These are phyloP conservation scores for Talaromyces sp. DNA, from an alignment of 2,329 filamentous ascomycete species.

Conservation along the genomic window DNA sequence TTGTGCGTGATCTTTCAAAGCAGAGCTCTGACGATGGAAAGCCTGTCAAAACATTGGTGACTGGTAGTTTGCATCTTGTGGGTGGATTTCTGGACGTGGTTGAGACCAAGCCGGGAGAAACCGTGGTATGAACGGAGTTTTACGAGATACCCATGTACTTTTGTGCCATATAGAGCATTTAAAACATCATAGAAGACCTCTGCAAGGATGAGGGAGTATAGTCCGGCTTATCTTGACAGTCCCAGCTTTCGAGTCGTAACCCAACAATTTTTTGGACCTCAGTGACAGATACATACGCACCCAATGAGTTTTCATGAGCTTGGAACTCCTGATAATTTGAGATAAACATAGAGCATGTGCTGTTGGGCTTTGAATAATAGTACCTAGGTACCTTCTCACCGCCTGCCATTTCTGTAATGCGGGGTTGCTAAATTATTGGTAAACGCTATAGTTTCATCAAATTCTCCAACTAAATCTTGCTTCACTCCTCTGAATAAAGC, in stretches of 20 bases:
- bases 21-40: conserved; percentile 30
- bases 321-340: neutral
- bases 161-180: neutral
- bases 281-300: neutral
- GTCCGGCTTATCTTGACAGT: neutral
- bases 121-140: neutral
- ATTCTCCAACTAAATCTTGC: neutral
- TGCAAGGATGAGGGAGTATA: too few species aligned
- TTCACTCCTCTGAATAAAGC: neutral
- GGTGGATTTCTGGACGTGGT: conserved; percentile 73
- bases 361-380: neutral
- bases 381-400: neutral
- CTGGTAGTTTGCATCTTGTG: conserved; percentile 80
- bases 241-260: neutral
- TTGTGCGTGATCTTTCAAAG: conserved; percentile 50
- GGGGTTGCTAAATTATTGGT: conserved; percentile 9
- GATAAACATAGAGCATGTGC: neutral
- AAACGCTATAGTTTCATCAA: neutral
- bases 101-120: conserved; percentile 46
- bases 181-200: neutral
- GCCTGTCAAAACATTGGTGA: conserved; percentile 65
- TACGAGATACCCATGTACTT: neutral
- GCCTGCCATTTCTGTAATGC: conserved; percentile 14
- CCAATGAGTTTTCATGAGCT: neutral
- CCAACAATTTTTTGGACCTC: neutral